These are phyloP conservation scores for Metschnikowia continentalis DNA, from an alignment of 805 yeast genomes.

Conservation along the genomic window DNA sequence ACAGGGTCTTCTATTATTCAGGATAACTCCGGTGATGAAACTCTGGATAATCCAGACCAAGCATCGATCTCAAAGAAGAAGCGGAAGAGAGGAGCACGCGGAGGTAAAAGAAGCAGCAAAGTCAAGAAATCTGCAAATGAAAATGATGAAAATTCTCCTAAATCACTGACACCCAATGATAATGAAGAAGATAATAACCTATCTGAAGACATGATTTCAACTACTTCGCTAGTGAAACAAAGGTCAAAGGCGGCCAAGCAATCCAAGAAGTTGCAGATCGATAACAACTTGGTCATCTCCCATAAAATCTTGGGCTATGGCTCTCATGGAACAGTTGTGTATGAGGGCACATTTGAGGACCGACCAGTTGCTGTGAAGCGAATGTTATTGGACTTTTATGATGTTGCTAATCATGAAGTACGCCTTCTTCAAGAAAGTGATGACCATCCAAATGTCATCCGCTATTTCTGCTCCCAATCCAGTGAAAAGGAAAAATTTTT, in stretches of 20 bases:
- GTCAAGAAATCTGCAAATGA: constrained; percentile 29
- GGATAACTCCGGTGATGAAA: constrained; percentile 4
- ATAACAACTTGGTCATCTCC: constrained; percentile 57
- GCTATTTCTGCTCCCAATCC: constrained; percentile 91
- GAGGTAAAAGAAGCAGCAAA: constrained; percentile 58
- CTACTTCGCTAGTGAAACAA: constrained; percentile 28
- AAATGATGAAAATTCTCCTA: constrained; percentile 19
- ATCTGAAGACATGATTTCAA: constrained; percentile 13
- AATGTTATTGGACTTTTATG: constrained; percentile 89
- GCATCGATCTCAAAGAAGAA: constrained; percentile 40
- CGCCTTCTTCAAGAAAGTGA: constrained; percentile 86
- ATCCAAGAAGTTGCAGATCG: constrained; percentile 34
- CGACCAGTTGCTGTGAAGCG: constrained; percentile 95
- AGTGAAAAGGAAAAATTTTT: constrained; percentile 68
- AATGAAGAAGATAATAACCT: neutral
- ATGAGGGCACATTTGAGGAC: constrained; percentile 82
- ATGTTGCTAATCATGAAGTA: constrained; percentile 90
- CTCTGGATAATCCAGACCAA: constrained; percentile 9
- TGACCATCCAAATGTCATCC: constrained; percentile 90
- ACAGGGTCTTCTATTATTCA: neutral
- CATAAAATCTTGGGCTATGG: constrained; percentile 88
- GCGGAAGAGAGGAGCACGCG: constrained; percentile 81
- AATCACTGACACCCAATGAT: constrained; percentile 9
- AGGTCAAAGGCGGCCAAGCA: constrained; percentile 11
- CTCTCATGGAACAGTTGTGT: constrained; percentile 94